A percentile compares a stretch with the other conserved stretches of the same genome.
phyloP scores from a whole-genome alignment of 2,329 filamentous ascomycete genomes.

The Ascochyta rabiei region DNA sequence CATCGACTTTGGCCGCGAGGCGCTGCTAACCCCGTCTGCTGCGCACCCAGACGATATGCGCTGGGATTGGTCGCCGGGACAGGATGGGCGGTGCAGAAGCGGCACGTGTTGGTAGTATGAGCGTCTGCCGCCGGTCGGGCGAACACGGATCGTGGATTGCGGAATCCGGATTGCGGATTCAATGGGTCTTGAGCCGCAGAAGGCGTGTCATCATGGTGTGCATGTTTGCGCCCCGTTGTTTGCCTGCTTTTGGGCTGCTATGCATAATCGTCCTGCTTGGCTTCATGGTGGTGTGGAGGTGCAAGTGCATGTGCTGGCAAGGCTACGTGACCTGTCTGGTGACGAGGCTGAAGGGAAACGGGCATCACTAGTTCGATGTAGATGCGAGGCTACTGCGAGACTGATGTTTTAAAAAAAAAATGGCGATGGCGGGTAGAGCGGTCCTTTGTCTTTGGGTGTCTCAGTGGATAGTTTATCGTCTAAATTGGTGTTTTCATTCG shows the following conservation, averaged over 20 bases:
- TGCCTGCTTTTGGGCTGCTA: constrained; percentile 9
- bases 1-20: constrained; percentile 38
- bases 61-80: constrained; percentile 20
- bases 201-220: neutral
- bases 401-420: neutral
- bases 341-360: neutral
- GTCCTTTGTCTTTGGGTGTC: neutral
- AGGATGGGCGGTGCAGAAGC: constrained; percentile 7
- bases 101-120: constrained; percentile 13
- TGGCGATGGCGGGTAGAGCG: neutral
- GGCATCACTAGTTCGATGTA: neutral
- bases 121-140: too few relatives aligned
- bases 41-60: neutral
- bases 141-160: neutral
- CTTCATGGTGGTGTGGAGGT: neutral
- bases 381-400: neutral
- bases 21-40: neutral
- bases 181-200: neutral
- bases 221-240: neutral
- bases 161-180: neutral
- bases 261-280: constrained; percentile 1
- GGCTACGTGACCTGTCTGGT: neutral
- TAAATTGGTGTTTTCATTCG: too few relatives aligned
- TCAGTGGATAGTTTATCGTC: too few relatives aligned
- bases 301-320: neutral